Base-by-base conservation (phyloP, 306 rosid genomes). In the Cercis canadensis region DNA sequence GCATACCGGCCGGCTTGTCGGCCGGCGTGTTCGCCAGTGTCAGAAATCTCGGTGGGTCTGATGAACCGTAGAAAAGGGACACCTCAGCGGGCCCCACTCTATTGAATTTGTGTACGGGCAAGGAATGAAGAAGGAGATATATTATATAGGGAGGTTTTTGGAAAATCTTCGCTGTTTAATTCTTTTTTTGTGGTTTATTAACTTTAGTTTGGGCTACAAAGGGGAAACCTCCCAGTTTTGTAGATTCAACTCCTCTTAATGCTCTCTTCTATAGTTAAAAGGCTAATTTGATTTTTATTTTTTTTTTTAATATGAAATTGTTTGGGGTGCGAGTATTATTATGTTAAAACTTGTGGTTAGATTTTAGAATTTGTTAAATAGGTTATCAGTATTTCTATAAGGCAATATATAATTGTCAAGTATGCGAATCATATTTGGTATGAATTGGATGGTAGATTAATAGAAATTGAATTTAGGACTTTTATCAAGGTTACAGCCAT, bases 71-170 rank as follows among this genome's bases (percentile, higher is more conserved):
- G 97, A 55, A 90, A 94, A 72, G 88, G 90, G 46, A 87, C 81
- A 5, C 98, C 98, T 0, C 98, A 86, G 59, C 59, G 98, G 85
- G 87, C 98, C 74, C 98, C 96, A 21, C 89, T 88, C 1, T 78
- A 86, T 80, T 94, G 87, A 93, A 64, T 62, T 47, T 14, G n/a
- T 44, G 72, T 53, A 62, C 50, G 71, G 40, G 10, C 15, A 6
- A 15, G n/a, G n/a, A 51, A 62, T 18, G 13, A 33, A 15, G 58
- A 62, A 79, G 45, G 43, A 37, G 79, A 33, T 1, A 19, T 14
- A 44, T 11, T n/a, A n/a, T n/a, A n/a, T 18, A 6, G 32, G 69
- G 36, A 19, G 73, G 62, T 41, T 60, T 57, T 29, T 62, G 75
- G 76, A 52, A 51, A 46, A 37, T 65, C 17, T 17, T 8, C 4